phyloP scores from a whole-genome alignment of 164 flowering plant species.

The Magnolia kwangsiensis region DNA sequence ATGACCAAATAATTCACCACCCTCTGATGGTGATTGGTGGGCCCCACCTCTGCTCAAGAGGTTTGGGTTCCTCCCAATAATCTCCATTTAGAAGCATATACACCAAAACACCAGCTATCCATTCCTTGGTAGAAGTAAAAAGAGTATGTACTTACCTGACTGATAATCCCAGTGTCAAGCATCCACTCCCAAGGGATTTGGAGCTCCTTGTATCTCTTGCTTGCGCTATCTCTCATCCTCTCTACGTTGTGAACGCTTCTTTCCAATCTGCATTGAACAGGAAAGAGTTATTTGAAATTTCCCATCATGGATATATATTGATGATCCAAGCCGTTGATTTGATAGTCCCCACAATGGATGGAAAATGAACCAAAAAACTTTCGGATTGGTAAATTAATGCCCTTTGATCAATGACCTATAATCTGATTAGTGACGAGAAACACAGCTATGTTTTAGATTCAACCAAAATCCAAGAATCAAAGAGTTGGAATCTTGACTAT shows the following conservation, averaged over 20 bases:
- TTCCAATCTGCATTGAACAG: conserved; percentile 51
- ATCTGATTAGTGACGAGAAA: too few species aligned
- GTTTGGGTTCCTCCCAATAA: neutral
- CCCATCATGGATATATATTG: too few species aligned
- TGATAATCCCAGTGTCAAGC: conserved; percentile 29
- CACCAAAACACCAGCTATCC: too few species aligned
- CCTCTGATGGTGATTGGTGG: neutral
- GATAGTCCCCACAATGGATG: too few species aligned
- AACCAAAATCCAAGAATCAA: too few species aligned
- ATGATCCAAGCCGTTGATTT: too few species aligned
- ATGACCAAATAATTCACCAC: neutral
- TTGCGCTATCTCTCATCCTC: conserved; percentile 44
- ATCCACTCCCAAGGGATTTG: conserved; percentile 32
- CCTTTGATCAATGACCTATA: too few species aligned
- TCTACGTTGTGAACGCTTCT: conserved; percentile 39
- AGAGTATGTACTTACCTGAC: conserved; percentile 44
- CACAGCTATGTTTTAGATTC: too few species aligned
- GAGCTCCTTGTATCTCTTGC: conserved; percentile 45
- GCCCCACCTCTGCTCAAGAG: neutral
- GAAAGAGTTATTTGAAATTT: neutral
- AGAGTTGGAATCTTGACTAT: too few species aligned
- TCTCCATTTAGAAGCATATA: too few species aligned
- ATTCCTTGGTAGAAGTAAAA: neutral
- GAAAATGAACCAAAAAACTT: too few species aligned
- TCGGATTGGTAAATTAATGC: too few species aligned